Base-by-base conservation (phyloP, 257 asterid species). In the Gardenia jasminoides region DNA sequence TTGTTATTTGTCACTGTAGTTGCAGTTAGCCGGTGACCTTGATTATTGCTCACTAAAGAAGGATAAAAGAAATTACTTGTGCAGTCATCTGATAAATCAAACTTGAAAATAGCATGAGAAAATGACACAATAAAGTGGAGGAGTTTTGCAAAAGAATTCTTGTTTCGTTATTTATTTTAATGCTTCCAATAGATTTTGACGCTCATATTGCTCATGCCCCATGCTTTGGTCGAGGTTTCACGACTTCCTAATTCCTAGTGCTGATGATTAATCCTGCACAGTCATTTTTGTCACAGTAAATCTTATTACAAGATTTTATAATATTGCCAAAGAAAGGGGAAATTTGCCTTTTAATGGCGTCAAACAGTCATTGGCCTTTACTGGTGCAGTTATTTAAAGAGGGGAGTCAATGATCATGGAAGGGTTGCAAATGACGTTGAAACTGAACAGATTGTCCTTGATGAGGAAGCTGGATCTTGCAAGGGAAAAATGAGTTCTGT, bases 341-440 rank as follows among this genome's bases (percentile, higher is more conserved):
- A 3, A 22, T 56, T 56, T 56, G 26, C 22, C 6, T 56, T 11
- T 56, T 17, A 56, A 48, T 22, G 47, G 48, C 43, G 22, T 43
- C 50, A 46, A 39, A 13, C 20, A 61, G 22, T 66, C 71, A 66
- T 65, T 74, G 59, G 46, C 78, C 46, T 70, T 84, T 70, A 74
- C 75, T 70, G 75, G 33, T 84, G 91, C 90, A 93, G 99, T 75
- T 96, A 96, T 84, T 88, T 96, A 83, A 96, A 96, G 86, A 91
- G 99, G 77, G 99, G 99, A 79, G 98, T 96, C 72, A 96, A 96
- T 89, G 99, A 96, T 87, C 91, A 91, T 74, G 99, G 99, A 75
- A 89, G 97, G 83, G 99, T 96, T 58, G 99, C 99, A 83, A 96
- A 96, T 88, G 99, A 96, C 83, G 99, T 96, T 78, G 99, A 96